These are phyloP conservation scores for Lavandula angustifolia DNA, from an alignment of 257 asterid genomes.

Conservation along the genomic window DNA sequence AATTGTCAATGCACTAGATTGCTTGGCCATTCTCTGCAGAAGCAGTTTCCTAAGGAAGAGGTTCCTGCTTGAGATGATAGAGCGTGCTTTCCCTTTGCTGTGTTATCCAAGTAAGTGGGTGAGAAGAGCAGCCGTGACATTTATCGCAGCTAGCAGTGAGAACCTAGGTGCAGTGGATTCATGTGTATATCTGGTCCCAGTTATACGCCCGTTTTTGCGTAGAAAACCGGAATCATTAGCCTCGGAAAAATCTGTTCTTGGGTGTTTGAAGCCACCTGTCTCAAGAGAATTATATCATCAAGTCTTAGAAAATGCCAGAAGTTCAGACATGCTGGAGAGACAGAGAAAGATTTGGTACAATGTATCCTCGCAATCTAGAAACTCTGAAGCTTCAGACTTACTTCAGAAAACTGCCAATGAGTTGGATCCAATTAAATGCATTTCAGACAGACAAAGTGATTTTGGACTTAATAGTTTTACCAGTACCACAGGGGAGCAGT, in stretches of 20 bases:
- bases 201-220: conserved; percentile 84
- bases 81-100: conserved; percentile 82
- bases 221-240: conserved; percentile 96
- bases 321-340: conserved; percentile 96
- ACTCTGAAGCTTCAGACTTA: conserved; percentile 67
- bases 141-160: conserved; percentile 91
- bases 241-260: conserved; percentile 78
- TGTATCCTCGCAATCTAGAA: conserved; percentile 67
- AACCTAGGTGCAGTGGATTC: conserved; percentile 96
- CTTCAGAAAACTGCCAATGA: conserved; percentile 71
- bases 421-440: conserved; percentile 66
- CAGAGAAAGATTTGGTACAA: conserved; percentile 98
- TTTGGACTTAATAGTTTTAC: conserved; percentile 42
- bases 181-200: conserved; percentile 89
- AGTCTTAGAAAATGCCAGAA: conserved; percentile 73
- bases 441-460: conserved; percentile 64
- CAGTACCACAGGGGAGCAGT: conserved; percentile 39
- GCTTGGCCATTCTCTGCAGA: conserved; percentile 90
- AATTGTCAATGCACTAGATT: conserved; percentile 87
- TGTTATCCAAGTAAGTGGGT: conserved; percentile 98
- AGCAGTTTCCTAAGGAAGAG: conserved; percentile 83
- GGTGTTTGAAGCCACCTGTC: conserved; percentile 83
- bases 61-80: conserved; percentile 87
- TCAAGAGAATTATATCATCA: conserved; percentile 76
- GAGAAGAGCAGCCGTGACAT: conserved; percentile 72